phyloP scores from a whole-genome alignment of 2,329 filamentous ascomycete genomes.

The Chaetomium sp. region DNA sequence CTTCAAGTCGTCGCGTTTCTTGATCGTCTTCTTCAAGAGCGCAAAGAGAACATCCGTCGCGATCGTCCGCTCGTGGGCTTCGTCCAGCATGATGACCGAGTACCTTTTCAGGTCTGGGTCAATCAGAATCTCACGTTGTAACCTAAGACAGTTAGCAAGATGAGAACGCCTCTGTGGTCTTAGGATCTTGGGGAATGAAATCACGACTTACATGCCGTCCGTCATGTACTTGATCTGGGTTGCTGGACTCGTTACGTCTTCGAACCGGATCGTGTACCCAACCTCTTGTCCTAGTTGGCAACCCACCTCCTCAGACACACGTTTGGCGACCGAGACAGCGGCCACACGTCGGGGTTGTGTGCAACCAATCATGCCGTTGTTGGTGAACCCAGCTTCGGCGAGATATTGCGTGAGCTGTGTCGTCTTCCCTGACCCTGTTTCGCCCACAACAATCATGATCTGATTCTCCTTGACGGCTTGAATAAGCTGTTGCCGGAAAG shows the following conservation, averaged over 20 bases:
- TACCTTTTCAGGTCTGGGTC: slow-evolving; percentile 86
- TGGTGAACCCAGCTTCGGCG: slow-evolving; percentile 83
- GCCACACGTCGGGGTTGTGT: slow-evolving; percentile 96
- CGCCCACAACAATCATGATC: slow-evolving; percentile 89
- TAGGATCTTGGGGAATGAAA: too few species aligned
- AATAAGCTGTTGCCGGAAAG: slow-evolving; percentile 80
- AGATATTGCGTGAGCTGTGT: slow-evolving; percentile 95
- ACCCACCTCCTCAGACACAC: slow-evolving; percentile 92
- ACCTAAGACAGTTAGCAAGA: slow-evolving; percentile 24
- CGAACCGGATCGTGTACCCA: slow-evolving; percentile 95
- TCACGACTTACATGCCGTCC: slow-evolving; percentile 65
- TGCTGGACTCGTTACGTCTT: slow-evolving; percentile 79
- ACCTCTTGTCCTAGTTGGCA: slow-evolving; percentile 87
- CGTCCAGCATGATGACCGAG: slow-evolving; percentile 95
- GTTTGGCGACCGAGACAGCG: slow-evolving; percentile 94
- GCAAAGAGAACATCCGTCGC: slow-evolving; percentile 94
- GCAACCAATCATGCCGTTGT: slow-evolving; percentile 85
- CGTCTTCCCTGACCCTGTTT: slow-evolving; percentile 95
- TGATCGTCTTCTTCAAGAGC: slow-evolving; percentile 85
- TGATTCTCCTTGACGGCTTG: slow-evolving; percentile 84
- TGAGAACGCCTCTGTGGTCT: too few species aligned
- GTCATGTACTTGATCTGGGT: slow-evolving; percentile 99
- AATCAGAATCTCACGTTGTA: slow-evolving; percentile 88
- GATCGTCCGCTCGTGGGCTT: slow-evolving; percentile 95
- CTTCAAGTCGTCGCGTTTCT: slow-evolving; percentile 79